These are phyloP conservation scores for Dovyalis caffra DNA, from an alignment of 345 rosid genomes.

Conservation along the genomic window DNA sequence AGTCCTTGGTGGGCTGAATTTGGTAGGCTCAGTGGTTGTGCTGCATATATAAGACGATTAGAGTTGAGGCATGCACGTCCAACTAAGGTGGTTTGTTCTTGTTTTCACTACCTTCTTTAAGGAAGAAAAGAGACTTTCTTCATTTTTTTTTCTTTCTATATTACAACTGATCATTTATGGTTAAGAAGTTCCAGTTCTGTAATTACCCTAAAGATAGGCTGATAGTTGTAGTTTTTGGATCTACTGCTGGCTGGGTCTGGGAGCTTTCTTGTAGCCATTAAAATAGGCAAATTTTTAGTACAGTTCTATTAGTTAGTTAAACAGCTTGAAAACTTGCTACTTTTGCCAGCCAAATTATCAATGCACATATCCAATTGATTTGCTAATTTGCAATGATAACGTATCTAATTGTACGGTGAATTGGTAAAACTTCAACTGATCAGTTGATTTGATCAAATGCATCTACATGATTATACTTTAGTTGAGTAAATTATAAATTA, in stretches of 20 bases:
- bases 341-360: not conserved
- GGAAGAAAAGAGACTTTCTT: not conserved
- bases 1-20: not conserved
- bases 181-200: constrained; percentile 7
- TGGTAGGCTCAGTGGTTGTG: not conserved
- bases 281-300: not conserved
- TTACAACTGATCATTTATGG: constrained; percentile 11
- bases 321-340: not conserved
- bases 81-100: not conserved
- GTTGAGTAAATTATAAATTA: no score
- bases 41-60: not conserved
- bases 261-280: not conserved
- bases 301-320: not conserved
- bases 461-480: no score
- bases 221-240: not conserved
- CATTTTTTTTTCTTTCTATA: not conserved
- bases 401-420: no score
- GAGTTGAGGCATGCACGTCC: constrained; percentile 19
- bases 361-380: no score
- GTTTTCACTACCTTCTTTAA: not conserved
- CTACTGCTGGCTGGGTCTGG: not conserved
- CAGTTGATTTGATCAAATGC: no score
- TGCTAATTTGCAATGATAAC: no score
- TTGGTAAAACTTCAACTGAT: not conserved
- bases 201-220: not conserved